Conservation (phyloP, 225 moss, liverwort and hornwort species). For the Marchantia paleacea region DNA sequence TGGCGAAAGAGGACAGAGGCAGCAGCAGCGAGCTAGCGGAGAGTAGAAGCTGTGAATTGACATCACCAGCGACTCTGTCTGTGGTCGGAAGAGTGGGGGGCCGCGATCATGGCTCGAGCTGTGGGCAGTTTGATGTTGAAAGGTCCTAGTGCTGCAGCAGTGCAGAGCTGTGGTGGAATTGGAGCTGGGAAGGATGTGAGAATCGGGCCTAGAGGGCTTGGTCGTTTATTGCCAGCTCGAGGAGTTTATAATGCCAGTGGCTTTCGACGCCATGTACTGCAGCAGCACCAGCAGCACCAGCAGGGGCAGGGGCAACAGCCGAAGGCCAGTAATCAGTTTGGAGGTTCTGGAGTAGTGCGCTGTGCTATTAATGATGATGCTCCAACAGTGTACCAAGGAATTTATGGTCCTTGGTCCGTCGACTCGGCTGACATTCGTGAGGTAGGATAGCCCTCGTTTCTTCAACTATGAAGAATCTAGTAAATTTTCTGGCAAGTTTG, state of each 20-base stretch:
- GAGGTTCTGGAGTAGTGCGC: neutral
- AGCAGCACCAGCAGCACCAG: neutral
- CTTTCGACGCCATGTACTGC: neutral
- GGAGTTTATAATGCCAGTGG: neutral
- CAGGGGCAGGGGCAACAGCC: too few relatives aligned
- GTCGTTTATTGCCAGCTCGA: neutral
- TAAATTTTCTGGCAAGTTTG: too few relatives aligned
- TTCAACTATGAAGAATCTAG: neutral
- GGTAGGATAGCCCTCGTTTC: slow-evolving; percentile 37
- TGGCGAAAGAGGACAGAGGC: too few relatives aligned
- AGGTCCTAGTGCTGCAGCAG: neutral
- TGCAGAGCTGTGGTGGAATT: neutral
- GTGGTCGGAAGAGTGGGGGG: too few relatives aligned
- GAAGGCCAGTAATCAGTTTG: neutral
- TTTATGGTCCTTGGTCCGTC: slow-evolving; percentile 86
- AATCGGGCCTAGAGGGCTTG: neutral
- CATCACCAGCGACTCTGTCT: too few relatives aligned
- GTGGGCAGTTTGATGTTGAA: neutral
- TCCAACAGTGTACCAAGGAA: slow-evolving; percentile 51
- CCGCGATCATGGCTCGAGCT: neutral
- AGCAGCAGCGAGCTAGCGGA: too few relatives aligned
- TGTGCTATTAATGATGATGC: slow-evolving; percentile 24
- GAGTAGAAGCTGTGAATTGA: too few relatives aligned
- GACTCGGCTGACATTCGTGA: slow-evolving; percentile 77
- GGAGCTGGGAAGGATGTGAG: neutral